Percentiles rank a stretch among this genome's conserved stretches.
Evolutionary conservation across 345 rosid species (phyloP).

Genomic region (Lumnitzera racemosa): DNA sequence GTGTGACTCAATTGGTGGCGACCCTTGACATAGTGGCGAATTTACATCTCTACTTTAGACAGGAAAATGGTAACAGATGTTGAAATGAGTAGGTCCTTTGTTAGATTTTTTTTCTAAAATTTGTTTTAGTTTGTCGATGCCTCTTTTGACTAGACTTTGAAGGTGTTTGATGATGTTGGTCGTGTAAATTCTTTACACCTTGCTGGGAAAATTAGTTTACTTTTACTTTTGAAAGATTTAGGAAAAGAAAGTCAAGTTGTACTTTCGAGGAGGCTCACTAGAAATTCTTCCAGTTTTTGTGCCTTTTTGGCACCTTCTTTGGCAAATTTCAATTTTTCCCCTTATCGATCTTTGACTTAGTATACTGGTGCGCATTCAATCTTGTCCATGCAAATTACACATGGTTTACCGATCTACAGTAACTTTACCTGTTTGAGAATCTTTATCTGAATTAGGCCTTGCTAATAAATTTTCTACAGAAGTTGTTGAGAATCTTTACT

Average conservation of each 20-base stretch:
- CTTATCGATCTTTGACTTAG: too few species aligned
- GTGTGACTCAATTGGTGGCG: background rate
- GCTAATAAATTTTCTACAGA: too few species aligned
- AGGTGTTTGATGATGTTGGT: background rate
- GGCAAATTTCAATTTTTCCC: background rate
- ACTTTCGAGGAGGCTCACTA: too few species aligned
- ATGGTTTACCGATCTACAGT: too few species aligned
- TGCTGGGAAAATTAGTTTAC: background rate
- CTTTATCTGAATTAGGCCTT: too few species aligned
- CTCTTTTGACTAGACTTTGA: too few species aligned
- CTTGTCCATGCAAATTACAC: too few species aligned
- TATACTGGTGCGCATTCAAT: too few species aligned
- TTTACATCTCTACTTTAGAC: too few species aligned
- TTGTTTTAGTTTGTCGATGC: background rate
- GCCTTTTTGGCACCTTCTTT: background rate
- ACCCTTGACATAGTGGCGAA: conserved; percentile 3
- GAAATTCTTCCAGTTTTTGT: background rate
- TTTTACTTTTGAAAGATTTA: background rate
- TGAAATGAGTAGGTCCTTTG: conserved; percentile 1
- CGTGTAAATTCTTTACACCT: conserved; percentile 2
- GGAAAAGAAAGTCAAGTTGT: background rate
- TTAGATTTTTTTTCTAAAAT: too few species aligned
- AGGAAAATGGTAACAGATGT: conserved; percentile 10
- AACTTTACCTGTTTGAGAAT: too few species aligned
- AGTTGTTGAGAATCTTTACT: too few species aligned